Base-by-base conservation (phyloP, 2,329 filamentous ascomycete species). In the Cladorrhinum sp. region DNA sequence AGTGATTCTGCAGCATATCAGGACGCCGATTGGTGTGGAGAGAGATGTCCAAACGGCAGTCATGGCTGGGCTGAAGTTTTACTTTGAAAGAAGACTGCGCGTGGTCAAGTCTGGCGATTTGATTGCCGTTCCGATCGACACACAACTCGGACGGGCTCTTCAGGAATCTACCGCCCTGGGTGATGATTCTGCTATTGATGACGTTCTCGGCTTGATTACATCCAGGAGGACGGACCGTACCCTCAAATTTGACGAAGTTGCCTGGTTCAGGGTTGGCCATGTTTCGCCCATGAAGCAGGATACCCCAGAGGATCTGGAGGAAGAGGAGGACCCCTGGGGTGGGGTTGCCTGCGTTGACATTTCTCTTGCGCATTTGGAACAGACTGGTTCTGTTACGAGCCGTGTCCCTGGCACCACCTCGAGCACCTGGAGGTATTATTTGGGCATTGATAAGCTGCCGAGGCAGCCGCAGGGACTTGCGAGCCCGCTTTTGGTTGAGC, bases 231-330 rank as follows among this genome's bases (percentile, higher is more conserved):
- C 63, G 2, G 65, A 69, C 20, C 61, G 66, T 61, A 42, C 72
- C 65, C 60, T 77, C 65, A 68, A 72, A 57, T 78, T 76, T 66
- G 85, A 82, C 73, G 84, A 80, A 28, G 90, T 96, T 20, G 93
- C 91, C 7, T 99, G 95, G 95, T 98, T 97, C 79, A 91, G 88
- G 65, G 89, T 99, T 46, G 89, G 89, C 42, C 89, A 91, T 62
- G 87, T 96, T 57, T 80, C 80, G 59, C 76, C 82, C 5, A 78
- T 78, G 70, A 86, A 77, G 67, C 74, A 67, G 28, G 68, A 70
- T 14, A 23, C 64, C 16, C 54, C 64, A 16, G 63, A 67, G 26
- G 80, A 83, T n/a, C 8, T 20, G 6, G 84, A 84, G 14, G 79
- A 84, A 1, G 82, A 83, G 2, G 84, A 87, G 54, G 87, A 90